Evolutionary conservation across 148 eudicot species (phyloP), one percentile per base, ranked within the genome.

Genomic region (Drosera capensis): DNA sequence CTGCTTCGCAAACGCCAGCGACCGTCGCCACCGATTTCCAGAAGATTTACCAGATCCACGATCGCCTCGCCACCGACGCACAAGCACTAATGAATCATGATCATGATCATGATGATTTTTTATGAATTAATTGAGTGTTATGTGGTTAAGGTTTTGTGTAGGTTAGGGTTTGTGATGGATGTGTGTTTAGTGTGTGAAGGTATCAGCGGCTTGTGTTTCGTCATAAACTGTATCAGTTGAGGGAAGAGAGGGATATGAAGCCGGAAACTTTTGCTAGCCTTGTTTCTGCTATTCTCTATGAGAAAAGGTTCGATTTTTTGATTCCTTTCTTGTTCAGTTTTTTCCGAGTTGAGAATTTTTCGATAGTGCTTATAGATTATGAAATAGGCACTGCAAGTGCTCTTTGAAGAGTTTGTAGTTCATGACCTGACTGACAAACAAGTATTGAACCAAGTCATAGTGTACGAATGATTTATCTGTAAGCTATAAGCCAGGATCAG

Each of bases 231-330:
- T 90, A 84, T 53, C 59, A 80, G 63, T 80, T 90, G 25, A 66
- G 97, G 42, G 97, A 90, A 63, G 97, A 90, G 72, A 90, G 95
- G 66, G 74, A 81, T 49, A 90, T 84, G 97, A 90, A 84, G 75
- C 97, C 97, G 15, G 93, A 84, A 53, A 90, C 97, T 14, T 90
- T 90, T 60, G 93, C 97, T 20, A 90, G 78, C 61, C 95, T 90
- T 43, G 97, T 90, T 15, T 84, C 97, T 50, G 97, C 97, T n/a
- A 56, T 90, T 52, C 76, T 80, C 20, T 90, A 90, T 30, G 97
- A 90, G 79, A 90, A 90, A 66, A 90, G 97, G 97, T 75, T 31
- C 31, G 54, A 68, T 16, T n/a, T 25, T 16, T 11, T 7, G 12
- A 2, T 48, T 1, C 12, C 20, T 12, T 5, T 58, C 7, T 7